phyloP scores from a whole-genome alignment of 805 yeast species.

The Tetrapisispora fleetii region DNA sequence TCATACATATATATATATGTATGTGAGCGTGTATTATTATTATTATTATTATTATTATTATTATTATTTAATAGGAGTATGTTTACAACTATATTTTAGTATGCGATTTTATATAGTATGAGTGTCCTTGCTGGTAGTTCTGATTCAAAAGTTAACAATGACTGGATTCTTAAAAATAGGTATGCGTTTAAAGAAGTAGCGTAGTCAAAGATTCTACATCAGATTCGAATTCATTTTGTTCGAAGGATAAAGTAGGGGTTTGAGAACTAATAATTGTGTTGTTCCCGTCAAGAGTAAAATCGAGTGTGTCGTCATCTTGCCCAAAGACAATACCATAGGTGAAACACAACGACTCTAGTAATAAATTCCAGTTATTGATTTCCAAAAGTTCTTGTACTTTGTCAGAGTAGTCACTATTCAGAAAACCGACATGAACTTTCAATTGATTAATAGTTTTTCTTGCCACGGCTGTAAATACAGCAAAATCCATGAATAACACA shows the following conservation, averaged over 20 bases:
- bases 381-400: conserved; percentile 23
- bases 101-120: neutral
- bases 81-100: neutral
- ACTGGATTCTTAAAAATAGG: neutral
- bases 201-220: conserved; percentile 8
- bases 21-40: no score
- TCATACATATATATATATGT: no score
- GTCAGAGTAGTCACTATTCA: conserved; percentile 26
- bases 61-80: neutral
- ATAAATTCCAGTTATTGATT: conserved; percentile 19
- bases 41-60: no score
- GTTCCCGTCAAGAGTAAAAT: conserved; percentile 4
- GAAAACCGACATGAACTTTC: conserved; percentile 27
- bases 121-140: neutral
- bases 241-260: neutral
- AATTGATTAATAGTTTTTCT: conserved; percentile 20
- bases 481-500: conserved; percentile 17
- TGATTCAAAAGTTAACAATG: no score
- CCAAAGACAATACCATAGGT: conserved; percentile 25
- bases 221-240: neutral
- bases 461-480: conserved; percentile 10
- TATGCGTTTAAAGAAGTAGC: neutral
- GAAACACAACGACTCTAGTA: conserved; percentile 25
- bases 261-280: neutral
- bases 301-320: conserved; percentile 21